Base-by-base conservation (phyloP, 371 early-diverging fungal genomes). In the Rhizoclosmatium hyalinum region DNA sequence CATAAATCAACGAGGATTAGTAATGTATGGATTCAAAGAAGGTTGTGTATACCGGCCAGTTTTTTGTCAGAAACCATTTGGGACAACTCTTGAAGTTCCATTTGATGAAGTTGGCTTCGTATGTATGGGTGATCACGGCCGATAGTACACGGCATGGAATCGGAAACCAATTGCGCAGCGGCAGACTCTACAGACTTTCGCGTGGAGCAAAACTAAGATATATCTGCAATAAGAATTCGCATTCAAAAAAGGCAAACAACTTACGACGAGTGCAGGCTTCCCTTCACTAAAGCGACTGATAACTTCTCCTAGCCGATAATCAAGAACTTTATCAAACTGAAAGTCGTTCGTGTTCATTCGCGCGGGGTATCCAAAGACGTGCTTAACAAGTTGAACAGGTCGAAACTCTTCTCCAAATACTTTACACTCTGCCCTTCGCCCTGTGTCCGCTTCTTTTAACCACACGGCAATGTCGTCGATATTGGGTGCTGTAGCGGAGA, bases 401-500 rank as follows among this genome's bases (percentile, higher is more conserved):
- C 96, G 84, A 76, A 90, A 94, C 53, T 91, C 94, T 41, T 94
- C 92, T 1, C 93, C 93, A 89, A 91, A 95, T 68, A 75, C 78
- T 62, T 84, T 82, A 39, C 39, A 43, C 75, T 75, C 41, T 75
- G 2, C 56, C 47, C 17, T 54, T 70, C 14, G 79, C 79, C 10
- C 44, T 65, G 32, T 60, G 46, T 5, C 68, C 68, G 45, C 24
- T 3, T 73, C 65, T 32, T 65, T 66, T 14, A 90, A 79, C 95
- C 95, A 94, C 1, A 77, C 76, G 0, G 92, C 94, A 53, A 97
- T 87, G 77, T 95, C 95, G 2, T 84, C 78, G 3, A 93, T 74
- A 80, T 97, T 97, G 0, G 98, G 96, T 10, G 95, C 87, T 0
- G 96, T 95, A 1, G 96, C 96, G 14, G 94, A 93, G 1, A 97